Evolutionary conservation across 2,329 filamentous ascomycete species (phyloP), one percentile per base, ranked within the genome.

Genomic region (Aspergillus fischeri): DNA sequence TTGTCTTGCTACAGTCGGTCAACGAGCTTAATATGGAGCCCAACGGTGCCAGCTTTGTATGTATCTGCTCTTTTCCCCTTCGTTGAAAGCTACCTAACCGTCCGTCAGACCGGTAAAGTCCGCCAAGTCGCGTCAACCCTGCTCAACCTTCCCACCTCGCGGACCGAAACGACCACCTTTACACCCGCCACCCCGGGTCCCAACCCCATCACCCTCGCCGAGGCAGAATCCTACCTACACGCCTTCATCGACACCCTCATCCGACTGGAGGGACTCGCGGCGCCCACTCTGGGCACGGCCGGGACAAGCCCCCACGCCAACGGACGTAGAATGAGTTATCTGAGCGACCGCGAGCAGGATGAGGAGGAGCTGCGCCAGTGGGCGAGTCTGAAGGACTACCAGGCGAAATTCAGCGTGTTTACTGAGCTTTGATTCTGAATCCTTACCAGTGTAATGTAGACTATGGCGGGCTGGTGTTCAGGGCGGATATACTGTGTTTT

Each of bases 1-100:
- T 95, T 1, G 80, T 85, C 3, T 86, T 95, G 3, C 78, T 96
- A 4, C 83, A 84, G 27, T 90, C 85, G 55, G 90, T 96, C 64
- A 89, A 88, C 50, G 90, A 93, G 78, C 85, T 90, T 58, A 92
- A 92, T 72, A 89, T 95, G 81, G 91, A 96, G 71, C 84, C 84
- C 9, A 87, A 86, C 61, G 85, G 83, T 25, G 82, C 82, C 62
- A 85, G 82, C 57, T 84, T 87, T 65, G 84, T 86, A 80, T 76
- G 81, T 79, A 1, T 17, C 52, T 53, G 44, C 20, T 6, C 20
- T n/a, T 20, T 42, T n/a, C 14, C 25, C 11, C 14, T 32, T 17
- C 11, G 29, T 14, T 14, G 4, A n/a, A n/a, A 25, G 47, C 9
- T 49, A 27, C 53, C 56, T 55, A 45, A 60, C 51, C 20, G 7